These are phyloP conservation scores for Ilyonectria destructans DNA, from an alignment of 2,329 filamentous ascomycete genomes.

Conservation along the genomic window DNA sequence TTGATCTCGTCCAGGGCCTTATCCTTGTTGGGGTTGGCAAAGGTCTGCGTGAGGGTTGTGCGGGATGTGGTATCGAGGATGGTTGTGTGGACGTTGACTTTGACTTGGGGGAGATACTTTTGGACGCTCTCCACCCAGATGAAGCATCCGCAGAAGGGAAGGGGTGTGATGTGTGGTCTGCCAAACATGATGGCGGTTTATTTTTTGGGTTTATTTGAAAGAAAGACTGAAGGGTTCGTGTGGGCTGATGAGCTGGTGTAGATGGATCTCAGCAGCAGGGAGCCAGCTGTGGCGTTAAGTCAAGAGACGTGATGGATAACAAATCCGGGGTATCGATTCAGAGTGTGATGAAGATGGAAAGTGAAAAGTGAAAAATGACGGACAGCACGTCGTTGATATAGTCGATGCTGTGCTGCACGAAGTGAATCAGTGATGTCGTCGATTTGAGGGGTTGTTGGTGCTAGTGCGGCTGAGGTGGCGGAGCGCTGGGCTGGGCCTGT, in stretches of 20 bases:
- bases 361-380: not conserved
- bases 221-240: not conserved
- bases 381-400: conserved; percentile 14
- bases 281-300: not conserved
- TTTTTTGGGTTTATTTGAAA: not conserved
- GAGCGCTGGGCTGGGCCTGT: conserved; percentile 3
- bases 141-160: conserved; percentile 55
- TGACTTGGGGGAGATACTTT: conserved; percentile 72
- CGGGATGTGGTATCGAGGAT: conserved; percentile 71
- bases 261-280: not conserved
- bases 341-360: conserved; percentile 1
- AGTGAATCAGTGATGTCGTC: not conserved
- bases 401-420: not conserved
- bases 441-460: not conserved
- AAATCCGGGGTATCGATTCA: conserved; percentile 22
- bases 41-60: conserved; percentile 70
- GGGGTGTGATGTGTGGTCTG: no score
- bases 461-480: conserved; percentile 32
- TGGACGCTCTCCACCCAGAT: conserved; percentile 43
- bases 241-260: not conserved
- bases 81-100: conserved; percentile 72
- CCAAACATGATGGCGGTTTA: conserved; percentile 21
- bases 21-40: conserved; percentile 68
- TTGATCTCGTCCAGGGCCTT: conserved; percentile 62
- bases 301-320: not conserved